Evolutionary conservation across 2,329 filamentous ascomycete genomes (phyloP).

Genomic region (Biscogniauxia mediterranea): DNA sequence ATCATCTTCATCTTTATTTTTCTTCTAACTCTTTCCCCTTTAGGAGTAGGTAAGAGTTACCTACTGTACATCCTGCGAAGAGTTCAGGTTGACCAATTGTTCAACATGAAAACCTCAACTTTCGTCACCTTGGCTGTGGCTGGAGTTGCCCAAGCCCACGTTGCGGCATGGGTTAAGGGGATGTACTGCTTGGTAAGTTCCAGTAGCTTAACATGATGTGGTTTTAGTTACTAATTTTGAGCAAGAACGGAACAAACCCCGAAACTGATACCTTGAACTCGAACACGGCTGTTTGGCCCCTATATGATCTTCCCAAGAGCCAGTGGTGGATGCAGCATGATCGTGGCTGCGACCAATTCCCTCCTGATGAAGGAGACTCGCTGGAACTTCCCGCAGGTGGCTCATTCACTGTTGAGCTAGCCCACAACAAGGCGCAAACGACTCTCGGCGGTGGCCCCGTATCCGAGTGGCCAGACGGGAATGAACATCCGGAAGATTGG

Average conservation of each 20-base stretch:
- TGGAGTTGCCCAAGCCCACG: constrained; percentile 31
- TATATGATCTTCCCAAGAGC: constrained; percentile 42
- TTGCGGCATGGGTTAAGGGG: constrained; percentile 37
- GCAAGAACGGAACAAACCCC: constrained; percentile 14
- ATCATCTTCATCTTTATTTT: too few species aligned
- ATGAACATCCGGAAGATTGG: constrained; percentile 45
- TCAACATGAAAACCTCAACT: constrained; percentile 8
- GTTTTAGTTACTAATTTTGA: not conserved
- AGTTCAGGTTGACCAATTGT: too few species aligned
- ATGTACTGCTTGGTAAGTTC: constrained; percentile 38
- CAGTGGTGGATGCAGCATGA: constrained; percentile 53
- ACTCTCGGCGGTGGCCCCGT: constrained; percentile 39
- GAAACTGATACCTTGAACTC: constrained; percentile 39
- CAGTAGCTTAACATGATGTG: not conserved
- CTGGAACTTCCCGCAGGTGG: constrained; percentile 49
- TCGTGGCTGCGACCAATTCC: constrained; percentile 43
- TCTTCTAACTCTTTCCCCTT: too few species aligned
- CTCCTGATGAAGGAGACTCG: constrained; percentile 26
- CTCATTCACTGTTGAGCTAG: constrained; percentile 47
- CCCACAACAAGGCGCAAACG: constrained; percentile 49
- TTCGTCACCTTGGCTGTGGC: constrained; percentile 9
- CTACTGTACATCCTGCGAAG: too few species aligned
- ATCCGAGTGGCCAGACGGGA: constrained; percentile 47
- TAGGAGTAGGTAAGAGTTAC: too few species aligned
- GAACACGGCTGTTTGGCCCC: constrained; percentile 44